Conservation (phyloP, 257 asterid species). For the Fraxinus americana region DNA sequence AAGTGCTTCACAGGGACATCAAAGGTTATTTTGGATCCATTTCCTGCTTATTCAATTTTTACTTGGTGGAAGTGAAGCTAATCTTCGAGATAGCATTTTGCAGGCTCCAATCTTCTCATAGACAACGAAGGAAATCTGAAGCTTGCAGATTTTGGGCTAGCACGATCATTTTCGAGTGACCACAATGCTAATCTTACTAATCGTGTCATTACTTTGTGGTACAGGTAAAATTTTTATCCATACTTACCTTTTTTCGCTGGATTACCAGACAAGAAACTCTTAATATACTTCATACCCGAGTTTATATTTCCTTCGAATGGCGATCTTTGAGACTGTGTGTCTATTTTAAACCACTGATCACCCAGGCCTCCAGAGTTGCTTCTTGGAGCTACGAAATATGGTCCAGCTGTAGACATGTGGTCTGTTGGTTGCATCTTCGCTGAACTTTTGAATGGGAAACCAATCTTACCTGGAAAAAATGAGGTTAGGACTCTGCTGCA, state of each 20-base stretch:
- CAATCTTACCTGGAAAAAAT: conserved; percentile 80
- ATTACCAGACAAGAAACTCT: neutral
- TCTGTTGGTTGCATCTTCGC: conserved; percentile 98
- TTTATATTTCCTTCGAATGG: conserved; percentile 8
- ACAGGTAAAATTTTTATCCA: conserved; percentile 56
- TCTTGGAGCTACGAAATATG: conserved; percentile 96
- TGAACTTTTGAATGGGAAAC: conserved; percentile 84
- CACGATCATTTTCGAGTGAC: conserved; percentile 82
- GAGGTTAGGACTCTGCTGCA: conserved; percentile 61
- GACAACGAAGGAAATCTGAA: conserved; percentile 95
- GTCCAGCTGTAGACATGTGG: conserved; percentile 99
- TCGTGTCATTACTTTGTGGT: conserved; percentile 96
- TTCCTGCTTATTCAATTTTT: conserved; percentile 13
- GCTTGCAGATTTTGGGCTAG: conserved; percentile 97
- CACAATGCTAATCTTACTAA: conserved; percentile 86
- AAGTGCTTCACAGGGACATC: conserved; percentile 96
- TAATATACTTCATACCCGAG: neutral
- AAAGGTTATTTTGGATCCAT: conserved; percentile 57
- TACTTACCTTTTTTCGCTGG: neutral
- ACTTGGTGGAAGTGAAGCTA: conserved; percentile 8
- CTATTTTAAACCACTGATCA: conserved; percentile 23
- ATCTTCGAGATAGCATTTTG: conserved; percentile 24
- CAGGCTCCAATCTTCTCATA: conserved; percentile 96
- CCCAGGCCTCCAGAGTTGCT: conserved; percentile 95
- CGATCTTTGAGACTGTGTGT: conserved; percentile 21